phyloP scores from a whole-genome alignment of 768 basidiomycete genomes.

The Hericium coralloides region DNA sequence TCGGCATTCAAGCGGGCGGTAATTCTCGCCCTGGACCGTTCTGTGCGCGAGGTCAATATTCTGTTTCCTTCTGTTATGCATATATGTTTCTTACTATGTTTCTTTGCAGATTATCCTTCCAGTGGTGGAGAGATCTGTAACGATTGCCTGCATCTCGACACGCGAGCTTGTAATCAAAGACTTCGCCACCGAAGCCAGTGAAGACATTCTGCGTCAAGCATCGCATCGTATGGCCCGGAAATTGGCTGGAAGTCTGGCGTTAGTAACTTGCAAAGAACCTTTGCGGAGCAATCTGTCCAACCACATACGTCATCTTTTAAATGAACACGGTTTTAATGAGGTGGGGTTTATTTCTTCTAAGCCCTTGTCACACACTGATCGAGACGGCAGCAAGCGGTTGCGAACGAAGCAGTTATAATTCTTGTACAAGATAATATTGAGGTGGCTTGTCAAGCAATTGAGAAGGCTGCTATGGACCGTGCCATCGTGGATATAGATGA shows the following conservation, averaged over 20 bases:
- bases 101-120: constrained; percentile 77
- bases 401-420: constrained; percentile 71
- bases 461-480: constrained; percentile 96
- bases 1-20: constrained; percentile 85
- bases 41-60: constrained; percentile 77
- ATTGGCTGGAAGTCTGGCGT: constrained; percentile 88
- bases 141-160: constrained; percentile 96
- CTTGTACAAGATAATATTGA: constrained; percentile 92
- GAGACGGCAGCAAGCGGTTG: constrained; percentile 47
- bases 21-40: constrained; percentile 83
- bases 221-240: constrained; percentile 96
- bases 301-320: constrained; percentile 76
- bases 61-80: not conserved
- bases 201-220: constrained; percentile 84
- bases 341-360: constrained; percentile 27
- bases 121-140: constrained; percentile 96
- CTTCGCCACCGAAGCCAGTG: constrained; percentile 87
- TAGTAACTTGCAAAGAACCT: constrained; percentile 98
- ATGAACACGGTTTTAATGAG: constrained; percentile 86
- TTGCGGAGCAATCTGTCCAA: constrained; percentile 84
- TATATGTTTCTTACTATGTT: not conserved
- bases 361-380: no score
- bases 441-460: constrained; percentile 86
- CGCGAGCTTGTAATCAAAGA: constrained; percentile 93
- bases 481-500: constrained; percentile 92